phyloP scores from a whole-genome alignment of 2,329 filamentous ascomycete genomes.

The Ciborinia camelliae region DNA sequence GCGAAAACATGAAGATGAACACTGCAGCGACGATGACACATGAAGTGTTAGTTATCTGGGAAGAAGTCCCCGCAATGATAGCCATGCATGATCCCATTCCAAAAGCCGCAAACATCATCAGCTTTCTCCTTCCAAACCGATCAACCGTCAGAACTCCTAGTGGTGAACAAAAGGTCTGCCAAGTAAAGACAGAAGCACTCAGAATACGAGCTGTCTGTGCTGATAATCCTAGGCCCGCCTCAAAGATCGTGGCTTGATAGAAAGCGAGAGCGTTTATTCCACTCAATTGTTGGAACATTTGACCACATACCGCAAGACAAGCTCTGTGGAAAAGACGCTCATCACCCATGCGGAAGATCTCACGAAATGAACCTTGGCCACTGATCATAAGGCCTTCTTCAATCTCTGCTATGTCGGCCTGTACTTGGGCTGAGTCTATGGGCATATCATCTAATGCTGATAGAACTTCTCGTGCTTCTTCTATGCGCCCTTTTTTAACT shows the following conservation, averaged over 20 bases:
- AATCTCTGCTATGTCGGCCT: slow-evolving; percentile 49
- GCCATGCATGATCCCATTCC: slow-evolving; percentile 65
- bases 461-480: slow-evolving; percentile 45
- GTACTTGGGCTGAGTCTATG: slow-evolving; percentile 51
- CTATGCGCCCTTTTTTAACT: slow-evolving; percentile 43
- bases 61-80: slow-evolving; percentile 44
- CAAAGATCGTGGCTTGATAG: slow-evolving; percentile 50
- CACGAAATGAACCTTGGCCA: slow-evolving; percentile 37
- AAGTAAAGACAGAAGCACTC: slow-evolving; percentile 47
- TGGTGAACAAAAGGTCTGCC: slow-evolving; percentile 25
- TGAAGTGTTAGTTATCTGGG: slow-evolving; percentile 12
- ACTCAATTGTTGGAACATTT: slow-evolving; percentile 51
- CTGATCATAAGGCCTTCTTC: slow-evolving; percentile 65
- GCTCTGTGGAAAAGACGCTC: slow-evolving; percentile 53
- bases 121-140: slow-evolving; percentile 61
- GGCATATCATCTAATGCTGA: slow-evolving; percentile 42
- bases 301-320: slow-evolving; percentile 47
- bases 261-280: slow-evolving; percentile 46
- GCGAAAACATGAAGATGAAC: slow-evolving; percentile 50
- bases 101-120: slow-evolving; percentile 68
- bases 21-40: slow-evolving; percentile 35
- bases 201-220: slow-evolving; percentile 50
- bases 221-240: slow-evolving; percentile 46
- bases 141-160: slow-evolving; percentile 45
- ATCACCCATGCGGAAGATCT: slow-evolving; percentile 49